phyloP scores from a whole-genome alignment of 139 green algal genomes.

The Tetradesmus lagerheimii region DNA sequence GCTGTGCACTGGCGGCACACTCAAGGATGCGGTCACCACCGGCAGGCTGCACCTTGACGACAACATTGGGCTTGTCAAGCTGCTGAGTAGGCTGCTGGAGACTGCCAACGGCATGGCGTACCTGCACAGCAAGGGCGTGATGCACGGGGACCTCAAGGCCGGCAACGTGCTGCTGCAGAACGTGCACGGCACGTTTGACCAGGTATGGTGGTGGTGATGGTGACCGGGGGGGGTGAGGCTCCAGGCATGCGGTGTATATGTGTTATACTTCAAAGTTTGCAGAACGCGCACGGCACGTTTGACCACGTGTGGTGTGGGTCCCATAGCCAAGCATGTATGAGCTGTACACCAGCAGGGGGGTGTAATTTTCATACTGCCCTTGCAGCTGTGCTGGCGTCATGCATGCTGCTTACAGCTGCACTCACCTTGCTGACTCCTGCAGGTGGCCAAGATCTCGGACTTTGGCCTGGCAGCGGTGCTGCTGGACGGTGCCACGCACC shows the following conservation, averaged over 20 bases:
- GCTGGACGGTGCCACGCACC: slow-evolving; percentile 29
- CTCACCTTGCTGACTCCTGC: not conserved
- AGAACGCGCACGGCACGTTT: slow-evolving; percentile 4
- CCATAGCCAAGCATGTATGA: no score
- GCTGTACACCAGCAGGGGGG: no score
- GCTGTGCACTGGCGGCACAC: slow-evolving; percentile 29
- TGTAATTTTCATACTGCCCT: no score
- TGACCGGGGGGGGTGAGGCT: no score
- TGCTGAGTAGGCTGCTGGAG: slow-evolving; percentile 16
- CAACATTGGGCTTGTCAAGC: slow-evolving; percentile 21
- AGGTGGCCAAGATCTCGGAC: slow-evolving; percentile 36
- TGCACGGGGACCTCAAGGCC: slow-evolving; percentile 35
- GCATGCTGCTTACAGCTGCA: not conserved
- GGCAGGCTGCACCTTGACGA: not conserved
- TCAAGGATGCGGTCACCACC: slow-evolving; percentile 23
- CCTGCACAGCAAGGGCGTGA: slow-evolving; percentile 29
- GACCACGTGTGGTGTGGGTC: not conserved
- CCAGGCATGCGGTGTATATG: no score
- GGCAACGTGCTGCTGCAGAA: slow-evolving; percentile 43
- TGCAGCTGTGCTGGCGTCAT: no score
- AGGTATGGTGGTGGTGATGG: not conserved
- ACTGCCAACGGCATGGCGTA: slow-evolving; percentile 36
- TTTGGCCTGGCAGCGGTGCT: slow-evolving; percentile 35
- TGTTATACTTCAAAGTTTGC: not conserved
- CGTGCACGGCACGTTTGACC: not conserved